phyloP scores from a whole-genome alignment of 768 basidiomycete species.

The Lactifluus volemus region DNA sequence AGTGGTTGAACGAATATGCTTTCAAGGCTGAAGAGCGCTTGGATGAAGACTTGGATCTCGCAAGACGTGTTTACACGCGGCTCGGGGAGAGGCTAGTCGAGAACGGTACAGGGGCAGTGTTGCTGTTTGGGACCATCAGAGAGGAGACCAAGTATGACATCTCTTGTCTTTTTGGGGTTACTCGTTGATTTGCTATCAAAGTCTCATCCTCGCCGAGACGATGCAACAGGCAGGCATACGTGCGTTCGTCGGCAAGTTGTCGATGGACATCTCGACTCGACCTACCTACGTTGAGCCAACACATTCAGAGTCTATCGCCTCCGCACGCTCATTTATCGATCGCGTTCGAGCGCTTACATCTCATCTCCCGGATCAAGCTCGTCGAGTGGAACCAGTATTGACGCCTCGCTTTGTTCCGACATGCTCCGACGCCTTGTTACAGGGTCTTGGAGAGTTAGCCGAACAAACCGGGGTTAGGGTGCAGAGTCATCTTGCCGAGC shows the following conservation, averaged over 20 bases:
- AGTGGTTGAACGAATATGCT: slow-evolving; percentile 78
- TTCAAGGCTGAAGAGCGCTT: slow-evolving; percentile 74
- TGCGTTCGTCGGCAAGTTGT: slow-evolving; percentile 82
- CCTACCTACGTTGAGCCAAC: slow-evolving; percentile 65
- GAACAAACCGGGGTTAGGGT: slow-evolving; percentile 39
- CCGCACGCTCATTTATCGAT: slow-evolving; percentile 50
- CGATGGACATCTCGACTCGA: slow-evolving; percentile 75
- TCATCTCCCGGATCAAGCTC: slow-evolving; percentile 34
- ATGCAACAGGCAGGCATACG: slow-evolving; percentile 69
- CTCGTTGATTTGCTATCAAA: slow-evolving; percentile 23
- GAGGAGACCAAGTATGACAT: slow-evolving; percentile 66
- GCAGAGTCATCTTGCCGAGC: slow-evolving; percentile 85
- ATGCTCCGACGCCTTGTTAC: slow-evolving; percentile 64
- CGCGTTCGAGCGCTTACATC: slow-evolving; percentile 36
- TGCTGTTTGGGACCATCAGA: slow-evolving; percentile 80
- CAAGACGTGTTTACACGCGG: slow-evolving; percentile 54
- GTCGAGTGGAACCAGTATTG: slow-evolving; percentile 70
- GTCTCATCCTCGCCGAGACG: slow-evolving; percentile 66
- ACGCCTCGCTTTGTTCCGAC: slow-evolving; percentile 90
- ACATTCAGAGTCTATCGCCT: slow-evolving; percentile 36
- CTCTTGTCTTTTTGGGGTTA: background rate
- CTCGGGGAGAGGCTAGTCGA: slow-evolving; percentile 60
- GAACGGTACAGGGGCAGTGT: slow-evolving; percentile 67
- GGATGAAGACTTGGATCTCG: slow-evolving; percentile 52
- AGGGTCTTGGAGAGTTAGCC: slow-evolving; percentile 51